phyloP scores from a whole-genome alignment of 129 eudicot species.

The Flaveria ramosissima region DNA sequence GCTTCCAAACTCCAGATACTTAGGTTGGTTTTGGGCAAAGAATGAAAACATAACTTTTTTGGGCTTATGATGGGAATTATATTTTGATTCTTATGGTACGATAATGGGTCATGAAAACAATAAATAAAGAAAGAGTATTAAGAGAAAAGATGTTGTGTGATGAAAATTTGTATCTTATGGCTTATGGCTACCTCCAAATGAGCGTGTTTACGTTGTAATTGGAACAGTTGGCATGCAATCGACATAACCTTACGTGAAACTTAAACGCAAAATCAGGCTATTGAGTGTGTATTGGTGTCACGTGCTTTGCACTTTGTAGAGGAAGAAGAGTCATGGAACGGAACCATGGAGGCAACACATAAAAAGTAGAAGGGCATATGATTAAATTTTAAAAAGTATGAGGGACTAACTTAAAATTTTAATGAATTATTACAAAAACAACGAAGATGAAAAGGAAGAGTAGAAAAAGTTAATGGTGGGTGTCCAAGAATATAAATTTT shows the following conservation, averaged over 20 bases:
- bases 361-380: not conserved
- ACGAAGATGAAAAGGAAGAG: not conserved
- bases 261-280: no score
- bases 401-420: not conserved
- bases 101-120: not conserved
- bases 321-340: not conserved
- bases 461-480: slow-evolving; percentile 28
- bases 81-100: not conserved
- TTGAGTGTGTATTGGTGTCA: not conserved
- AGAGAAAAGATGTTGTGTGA: not conserved
- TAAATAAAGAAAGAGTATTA: not conserved
- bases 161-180: no score
- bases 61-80: no score
- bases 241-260: no score
- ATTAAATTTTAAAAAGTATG: no score
- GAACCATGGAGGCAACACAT: no score
- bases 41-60: no score
- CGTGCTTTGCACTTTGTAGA: not conserved
- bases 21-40: no score
- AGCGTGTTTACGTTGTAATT: no score
- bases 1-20: no score
- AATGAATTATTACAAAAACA: not conserved
- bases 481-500: slow-evolving; percentile 32
- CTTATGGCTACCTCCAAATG: no score
- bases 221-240: no score